Evolutionary conservation across 2,329 filamentous ascomycete species (phyloP).

Genomic region (Tricladium varicosporioides): DNA sequence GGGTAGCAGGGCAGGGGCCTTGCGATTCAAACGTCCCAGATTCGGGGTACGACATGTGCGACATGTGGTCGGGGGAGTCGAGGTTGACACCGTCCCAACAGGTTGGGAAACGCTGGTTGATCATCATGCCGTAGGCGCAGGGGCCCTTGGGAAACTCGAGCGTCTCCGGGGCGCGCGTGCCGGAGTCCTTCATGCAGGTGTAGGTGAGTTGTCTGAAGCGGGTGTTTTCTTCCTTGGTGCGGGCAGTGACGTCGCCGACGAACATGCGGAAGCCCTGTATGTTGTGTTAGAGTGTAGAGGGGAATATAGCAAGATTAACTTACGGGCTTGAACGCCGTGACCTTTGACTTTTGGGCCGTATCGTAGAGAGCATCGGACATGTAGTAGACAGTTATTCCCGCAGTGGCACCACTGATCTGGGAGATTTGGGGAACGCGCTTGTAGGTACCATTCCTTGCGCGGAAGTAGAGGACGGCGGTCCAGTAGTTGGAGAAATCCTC

Average conservation of each 20-base stretch:
- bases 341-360: conserved; percentile 33
- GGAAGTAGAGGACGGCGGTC: conserved; percentile 33
- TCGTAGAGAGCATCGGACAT: conserved; percentile 32
- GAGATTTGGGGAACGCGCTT: conserved; percentile 29
- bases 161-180: conserved; percentile 40
- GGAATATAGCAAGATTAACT: background rate
- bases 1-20: conserved; percentile 28
- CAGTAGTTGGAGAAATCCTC: conserved; percentile 38
- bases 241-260: conserved; percentile 39
- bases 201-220: conserved; percentile 43
- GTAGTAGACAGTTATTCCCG: conserved; percentile 40
- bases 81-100: conserved; percentile 14
- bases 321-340: conserved; percentile 41
- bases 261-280: conserved; percentile 45
- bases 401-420: conserved; percentile 29
- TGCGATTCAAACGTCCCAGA: conserved; percentile 21
- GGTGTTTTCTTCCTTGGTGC: conserved; percentile 36
- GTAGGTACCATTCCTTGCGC: conserved; percentile 32
- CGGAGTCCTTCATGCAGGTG: conserved; percentile 40
- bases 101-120: conserved; percentile 32
- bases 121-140: conserved; percentile 34
- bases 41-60: conserved; percentile 29
- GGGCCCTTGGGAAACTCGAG: conserved; percentile 36
- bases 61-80: conserved; percentile 14
- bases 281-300: background rate